Base-by-base conservation (phyloP, 164 flowering plant species). In the Nelumbo lutea region DNA sequence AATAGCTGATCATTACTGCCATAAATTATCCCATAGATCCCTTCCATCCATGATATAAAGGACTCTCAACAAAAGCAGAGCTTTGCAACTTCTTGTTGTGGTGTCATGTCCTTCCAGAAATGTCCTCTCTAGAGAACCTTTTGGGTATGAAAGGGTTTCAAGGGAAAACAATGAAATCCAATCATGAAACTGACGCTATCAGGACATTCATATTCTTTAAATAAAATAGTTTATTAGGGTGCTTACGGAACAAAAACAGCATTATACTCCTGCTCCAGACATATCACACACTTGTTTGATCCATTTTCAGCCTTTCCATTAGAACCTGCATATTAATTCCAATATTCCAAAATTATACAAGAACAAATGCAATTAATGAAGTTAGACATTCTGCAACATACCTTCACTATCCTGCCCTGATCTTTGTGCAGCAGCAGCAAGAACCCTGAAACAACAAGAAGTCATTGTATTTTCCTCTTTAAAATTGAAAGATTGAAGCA, bases 211-310 rank as follows among this genome's bases (percentile, higher is more conserved):
- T 46, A 13, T 59, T 27, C 2, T 57, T 15, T 13, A 5, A 43
- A 5, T 66, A 64, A 41, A 48, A n/a, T 15, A 42, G 42, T 9
- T 41, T 66, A 65, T n/a, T 67, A 55, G 58, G 69, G 69, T 46
- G 52, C 99, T 87, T 87, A 96, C 99, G 89, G 90, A 68, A 96
- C 89, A 83, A 93, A 96, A 68, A 91, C 99, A 51, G 97, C 90
- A 81, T 96, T 91, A 69, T 90, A 96, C 62, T 89, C 88, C 76
- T 86, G 88, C 80, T 90, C 99, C 56, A 96, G 82, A 80, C 99
- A 96, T 83, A 96, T 90, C 57, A 96, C 99, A 77, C 99, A 93
- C 2, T 67, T 72, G 63, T 95, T 93, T 50, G 81, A 55, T 66
- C 81, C 89, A 76, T 65, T 81, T 55, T 89, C 90, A 59, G 82